Percentiles rank a stretch among this genome's conserved stretches.
Conservation (phyloP, 2,329 filamentous ascomycete species). For the Fusarium graminum region DNA sequence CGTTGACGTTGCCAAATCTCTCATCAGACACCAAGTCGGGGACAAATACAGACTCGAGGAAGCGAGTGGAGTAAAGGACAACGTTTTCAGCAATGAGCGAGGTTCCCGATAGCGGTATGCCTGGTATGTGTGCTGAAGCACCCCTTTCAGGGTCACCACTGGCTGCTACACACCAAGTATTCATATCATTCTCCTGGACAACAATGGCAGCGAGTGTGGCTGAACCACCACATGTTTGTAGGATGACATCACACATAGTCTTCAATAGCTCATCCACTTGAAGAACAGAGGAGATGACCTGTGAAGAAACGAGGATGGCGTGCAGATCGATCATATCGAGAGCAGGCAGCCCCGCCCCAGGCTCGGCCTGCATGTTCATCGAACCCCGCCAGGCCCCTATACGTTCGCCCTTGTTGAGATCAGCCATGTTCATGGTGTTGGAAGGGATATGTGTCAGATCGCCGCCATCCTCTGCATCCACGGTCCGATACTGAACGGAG, state of each 20-base stretch:
- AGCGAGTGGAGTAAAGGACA: conserved; percentile 80
- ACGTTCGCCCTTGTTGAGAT: conserved; percentile 66
- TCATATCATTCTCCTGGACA: conserved; percentile 74
- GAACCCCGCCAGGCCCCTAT: conserved; percentile 74
- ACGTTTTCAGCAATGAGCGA: conserved; percentile 81
- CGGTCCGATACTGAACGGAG: conserved; percentile 64
- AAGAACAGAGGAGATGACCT: conserved; percentile 83
- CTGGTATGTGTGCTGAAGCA: conserved; percentile 74
- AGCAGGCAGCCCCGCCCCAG: conserved; percentile 74
- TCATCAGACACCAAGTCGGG: conserved; percentile 81
- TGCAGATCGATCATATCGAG: conserved; percentile 87
- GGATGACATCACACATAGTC: conserved; percentile 84
- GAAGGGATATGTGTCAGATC: conserved; percentile 59
- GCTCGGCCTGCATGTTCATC: conserved; percentile 67
- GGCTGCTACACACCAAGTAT: conserved; percentile 79
- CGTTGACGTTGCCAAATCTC: conserved; percentile 80
- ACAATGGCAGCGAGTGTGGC: conserved; percentile 80
- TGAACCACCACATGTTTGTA: conserved; percentile 79
- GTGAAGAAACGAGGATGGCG: conserved; percentile 81
- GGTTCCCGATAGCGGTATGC: conserved; percentile 73
- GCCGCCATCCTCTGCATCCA: conserved; percentile 60
- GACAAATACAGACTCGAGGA: conserved; percentile 80
- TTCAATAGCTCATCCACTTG: conserved; percentile 80
- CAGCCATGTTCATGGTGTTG: conserved; percentile 58
- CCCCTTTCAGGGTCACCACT: conserved; percentile 79